Base-by-base conservation (phyloP, 306 rosid species). In the Oxytropis ochrocephala region DNA sequence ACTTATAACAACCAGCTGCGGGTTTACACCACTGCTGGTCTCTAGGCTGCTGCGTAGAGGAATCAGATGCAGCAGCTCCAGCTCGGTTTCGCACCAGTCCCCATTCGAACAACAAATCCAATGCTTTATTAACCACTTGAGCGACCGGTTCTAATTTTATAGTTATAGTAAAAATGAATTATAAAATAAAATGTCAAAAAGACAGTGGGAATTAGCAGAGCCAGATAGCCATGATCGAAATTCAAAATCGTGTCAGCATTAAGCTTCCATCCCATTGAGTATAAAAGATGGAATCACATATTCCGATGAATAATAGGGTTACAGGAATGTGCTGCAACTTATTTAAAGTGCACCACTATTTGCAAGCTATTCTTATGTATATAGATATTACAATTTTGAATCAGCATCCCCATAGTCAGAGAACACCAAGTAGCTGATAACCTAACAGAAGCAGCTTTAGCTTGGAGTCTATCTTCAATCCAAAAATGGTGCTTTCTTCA, bases 381-480 rank as follows among this genome's bases (percentile, higher is more conserved):
- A 67, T 47, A 47, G 54, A 33, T 51, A 62, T 46, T 73, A 73
- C 80, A 29, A 44, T 27, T 58, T 39, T 9, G 5, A 56, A 80
- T 50, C 77, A 75, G 11, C 54, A 53, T 53, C 84, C 47, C 13
- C 56, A 19, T 56, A 38, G 21, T 32, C 46, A 47, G 42, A 58
- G 5, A 29, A 47, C 59, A 61, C 38, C n/a, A 12, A 39, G 57
- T 69, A 50, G 55, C 53, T 38, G 21, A 17, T 14, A 70, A 74
- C 51, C 52, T 27, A 14, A 32, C 54, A 38, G 56, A 62, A 8
- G 71, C 72, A 66, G 52, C 51, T 58, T 27, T 73, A 64, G 60
- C 52, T 32, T 61, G 66, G 62, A 50, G 44, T 67, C 35, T 30
- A 53, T 58, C 68, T 75, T 75, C 41, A 69, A 70, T 32, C 70